A percentile compares a stretch with the other conserved stretches of the same genome.
Evolutionary conservation across 2,329 filamentous ascomycete genomes (phyloP).

Genomic region (Nemania sp.): DNA sequence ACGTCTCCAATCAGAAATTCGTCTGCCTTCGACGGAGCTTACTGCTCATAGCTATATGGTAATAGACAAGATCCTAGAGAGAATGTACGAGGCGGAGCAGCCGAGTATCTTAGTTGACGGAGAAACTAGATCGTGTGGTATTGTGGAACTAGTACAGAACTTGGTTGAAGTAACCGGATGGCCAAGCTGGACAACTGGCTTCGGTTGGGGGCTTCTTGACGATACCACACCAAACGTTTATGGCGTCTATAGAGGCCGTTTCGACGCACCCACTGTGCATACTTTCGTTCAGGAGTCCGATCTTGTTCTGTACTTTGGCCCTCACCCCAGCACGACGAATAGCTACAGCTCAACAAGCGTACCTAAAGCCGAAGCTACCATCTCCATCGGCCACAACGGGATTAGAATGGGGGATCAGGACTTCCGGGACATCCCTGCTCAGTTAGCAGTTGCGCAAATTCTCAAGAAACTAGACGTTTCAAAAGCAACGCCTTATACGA

Average conservation of each 20-base stretch:
- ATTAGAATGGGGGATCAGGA: conserved; percentile 50
- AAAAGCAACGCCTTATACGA: conserved; percentile 43
- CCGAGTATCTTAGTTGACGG: conserved; percentile 66
- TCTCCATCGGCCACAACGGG: conserved; percentile 52
- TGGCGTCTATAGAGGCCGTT: conserved; percentile 61
- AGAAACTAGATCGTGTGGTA: conserved; percentile 57
- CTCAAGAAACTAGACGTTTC: conserved; percentile 42
- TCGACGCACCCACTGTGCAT: conserved; percentile 52
- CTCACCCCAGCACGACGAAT: conserved; percentile 61
- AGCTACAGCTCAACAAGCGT: conserved; percentile 55
- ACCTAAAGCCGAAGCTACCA: conserved; percentile 51
- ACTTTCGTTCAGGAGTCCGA: conserved; percentile 57
- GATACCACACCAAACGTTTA: conserved; percentile 61
- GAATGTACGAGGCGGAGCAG: conserved; percentile 59
- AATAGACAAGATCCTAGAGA: conserved; percentile 54
- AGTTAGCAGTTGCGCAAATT: conserved; percentile 42
- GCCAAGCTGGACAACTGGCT: conserved; percentile 61
- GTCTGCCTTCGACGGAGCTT: conserved; percentile 32
- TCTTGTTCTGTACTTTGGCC: conserved; percentile 60
- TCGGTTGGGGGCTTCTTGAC: conserved; percentile 64
- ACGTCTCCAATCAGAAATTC: conserved; percentile 48
- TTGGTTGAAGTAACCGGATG: conserved; percentile 58
- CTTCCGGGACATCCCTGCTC: conserved; percentile 48
- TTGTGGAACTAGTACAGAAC: conserved; percentile 56
- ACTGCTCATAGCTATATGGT: conserved; percentile 45